Evolutionary conservation across 805 yeast species (phyloP), one percentile per base, ranked within the genome.

Genomic region (Yarrowia yakushimensis): DNA sequence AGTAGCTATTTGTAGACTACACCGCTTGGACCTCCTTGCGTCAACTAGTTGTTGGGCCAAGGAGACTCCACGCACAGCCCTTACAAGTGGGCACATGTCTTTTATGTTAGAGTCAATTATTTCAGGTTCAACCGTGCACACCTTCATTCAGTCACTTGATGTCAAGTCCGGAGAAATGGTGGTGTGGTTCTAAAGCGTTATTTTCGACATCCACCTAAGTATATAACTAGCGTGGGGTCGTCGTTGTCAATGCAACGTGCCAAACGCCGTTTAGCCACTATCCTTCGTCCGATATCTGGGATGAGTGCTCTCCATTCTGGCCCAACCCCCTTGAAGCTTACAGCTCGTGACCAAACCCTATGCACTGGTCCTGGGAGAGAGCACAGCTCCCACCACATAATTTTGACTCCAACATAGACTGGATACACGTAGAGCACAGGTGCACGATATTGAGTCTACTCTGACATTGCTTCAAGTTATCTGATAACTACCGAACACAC

Each of bases 371-470:
- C n/a, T n/a, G n/a, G n/a, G n/a, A 65, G 63, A 65, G 17, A 55
- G 64, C 23, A 37, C 66, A 9, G 43, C 63, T 66, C 25, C 63
- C 55, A 36, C 64, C 67, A 8, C 67, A 65, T 27, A 67, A 65
- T 36, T 60, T 65, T 25, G 66, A 63, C 57, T 15, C 66, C 15
- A 48, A 22, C 39, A 33, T 48, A 48, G 55, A 48, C 22, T 31
- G 55, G 22, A 48, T 48, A 48, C 39, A 41, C 64, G 30, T 30
- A 39, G 39, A 63, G 34, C 46, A 37, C 54, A 23, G 59, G 59
- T 30, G 48, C 63, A 28, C 33, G 55, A n/a, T 23, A 63, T n/a
- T 50, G 50, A 48, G 48, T 39, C 55, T 64, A 23, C 64, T 65
- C 10, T 37, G 54, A 63, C 25, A 65, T 65, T 17, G 62, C 65